Base-by-base conservation (phyloP, 495 filamentous ascomycete species). In the Apiosordaria backusii region DNA sequence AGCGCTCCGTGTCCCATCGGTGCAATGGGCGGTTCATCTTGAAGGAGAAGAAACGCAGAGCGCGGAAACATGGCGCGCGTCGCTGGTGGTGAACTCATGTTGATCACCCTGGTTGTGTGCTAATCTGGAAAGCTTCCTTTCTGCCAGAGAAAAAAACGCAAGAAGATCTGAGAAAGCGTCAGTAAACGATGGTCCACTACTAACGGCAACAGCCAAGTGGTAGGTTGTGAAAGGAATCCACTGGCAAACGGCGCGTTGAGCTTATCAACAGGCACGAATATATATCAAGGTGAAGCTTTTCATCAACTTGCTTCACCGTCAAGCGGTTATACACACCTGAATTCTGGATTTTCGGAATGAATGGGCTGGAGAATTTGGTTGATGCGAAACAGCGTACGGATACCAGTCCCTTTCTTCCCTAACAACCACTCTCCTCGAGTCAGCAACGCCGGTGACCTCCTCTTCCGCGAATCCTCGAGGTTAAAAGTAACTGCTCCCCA, bases 11-110 rank as follows among this genome's bases (percentile, higher is more conserved):
- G 73, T 29, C 75, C 67, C 40, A 66, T 69, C 24, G 74, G 75
- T 25, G 68, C 67, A 22, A 75, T 70, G 7, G 68, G 68, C 23
- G 71, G 71, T 22, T 81, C 79, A 23, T 80, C 79, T 52, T 78
- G 74, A 5, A 77, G 71, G 26, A 75, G 65, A 25, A 78, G 67
- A 63, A 77, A 76, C 16, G 35, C 35, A 6, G 35, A 45, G 35
- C 35, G 35, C 35, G 35, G 69, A 25, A 78, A 76, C 53, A 70
- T 54, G 19, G 61, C 40, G 19, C 61, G 67, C 21, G 69, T 18
- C 22, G 66, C 50, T 27, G 67, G 24, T 45, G 73, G 71, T 52
- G 67, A 67, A 35, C 26, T 67, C 71, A 71, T 72, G 15, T n/a
- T 45, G 35, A 1, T 45, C 35, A 45, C 35, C 35, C 10, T 45